phyloP scores from a whole-genome alignment of 2,329 filamentous ascomycete species.

The Didymosphaeria variabile region DNA sequence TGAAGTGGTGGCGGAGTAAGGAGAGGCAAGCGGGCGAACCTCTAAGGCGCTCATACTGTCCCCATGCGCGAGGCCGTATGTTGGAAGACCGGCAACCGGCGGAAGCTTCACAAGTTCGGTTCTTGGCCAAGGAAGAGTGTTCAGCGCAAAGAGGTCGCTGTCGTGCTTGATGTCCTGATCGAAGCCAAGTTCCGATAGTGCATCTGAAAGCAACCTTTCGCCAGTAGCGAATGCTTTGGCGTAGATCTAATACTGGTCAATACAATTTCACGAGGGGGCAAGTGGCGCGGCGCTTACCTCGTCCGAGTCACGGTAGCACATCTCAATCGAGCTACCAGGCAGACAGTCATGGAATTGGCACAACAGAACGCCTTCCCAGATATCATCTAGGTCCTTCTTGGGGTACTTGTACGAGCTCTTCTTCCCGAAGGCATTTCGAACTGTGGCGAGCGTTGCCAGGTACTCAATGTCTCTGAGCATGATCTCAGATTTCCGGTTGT shows the following conservation, averaged over 20 bases:
- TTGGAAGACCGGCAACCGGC: slow-evolving; percentile 35
- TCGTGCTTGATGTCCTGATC: slow-evolving; percentile 55
- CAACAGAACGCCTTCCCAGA: slow-evolving; percentile 92
- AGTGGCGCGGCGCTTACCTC: slow-evolving; percentile 56
- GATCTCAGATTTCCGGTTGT: slow-evolving; percentile 87
- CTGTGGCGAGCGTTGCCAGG: slow-evolving; percentile 83
- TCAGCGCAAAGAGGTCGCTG: slow-evolving; percentile 71
- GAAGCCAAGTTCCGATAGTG: slow-evolving; percentile 74
- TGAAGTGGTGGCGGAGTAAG: slow-evolving; percentile 44
- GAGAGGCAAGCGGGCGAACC: slow-evolving; percentile 36
- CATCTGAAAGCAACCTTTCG: slow-evolving; percentile 73
- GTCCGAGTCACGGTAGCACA: slow-evolving; percentile 97
- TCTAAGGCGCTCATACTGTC: slow-evolving; percentile 54
- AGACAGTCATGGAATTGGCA: slow-evolving; percentile 99
- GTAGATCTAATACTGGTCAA: slow-evolving; percentile 67
- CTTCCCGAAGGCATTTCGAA: slow-evolving; percentile 66
- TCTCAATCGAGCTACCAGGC: slow-evolving; percentile 93
- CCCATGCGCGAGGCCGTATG: slow-evolving; percentile 56
- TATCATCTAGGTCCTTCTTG: slow-evolving; percentile 89
- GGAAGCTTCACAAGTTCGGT: slow-evolving; percentile 75
- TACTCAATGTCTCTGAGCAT: slow-evolving; percentile 88
- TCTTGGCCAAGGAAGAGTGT: slow-evolving; percentile 87
- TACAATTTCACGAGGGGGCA: not conserved
- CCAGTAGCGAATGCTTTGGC: slow-evolving; percentile 82
- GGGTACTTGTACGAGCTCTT: slow-evolving; percentile 79